Percentiles rank a stretch among this genome's conserved stretches.
Evolutionary conservation across 2,329 filamentous ascomycete species (phyloP).

Genomic region (Monilinia polystroma): DNA sequence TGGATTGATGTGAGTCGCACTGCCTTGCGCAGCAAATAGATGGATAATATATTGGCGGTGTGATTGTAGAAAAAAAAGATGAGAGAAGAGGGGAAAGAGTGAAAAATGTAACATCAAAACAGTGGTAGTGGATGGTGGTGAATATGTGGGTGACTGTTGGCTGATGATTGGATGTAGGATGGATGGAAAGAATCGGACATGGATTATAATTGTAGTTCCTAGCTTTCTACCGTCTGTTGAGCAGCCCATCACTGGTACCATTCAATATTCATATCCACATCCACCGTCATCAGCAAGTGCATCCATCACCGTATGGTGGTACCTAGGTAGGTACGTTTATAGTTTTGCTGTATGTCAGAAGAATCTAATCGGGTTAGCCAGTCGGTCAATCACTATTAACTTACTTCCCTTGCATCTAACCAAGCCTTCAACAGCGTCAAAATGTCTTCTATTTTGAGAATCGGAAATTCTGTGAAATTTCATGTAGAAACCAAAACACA

Average conservation of each 20-base stretch:
- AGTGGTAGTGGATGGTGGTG: not conserved
- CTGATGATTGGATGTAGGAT: conserved; percentile 2
- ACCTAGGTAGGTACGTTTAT: not conserved
- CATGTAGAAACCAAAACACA: not conserved
- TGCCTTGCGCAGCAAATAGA: conserved; percentile 17
- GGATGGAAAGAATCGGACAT: conserved; percentile 6
- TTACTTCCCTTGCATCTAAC: not conserved
- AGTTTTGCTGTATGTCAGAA: conserved; percentile 11
- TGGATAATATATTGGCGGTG: conserved; percentile 4
- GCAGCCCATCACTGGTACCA: not conserved
- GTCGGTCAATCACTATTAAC: conserved; percentile 13
- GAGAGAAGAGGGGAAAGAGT: conserved; percentile 1
- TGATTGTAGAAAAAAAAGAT: conserved; percentile 12
- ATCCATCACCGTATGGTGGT: conserved; percentile 6
- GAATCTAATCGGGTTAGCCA: conserved; percentile 13
- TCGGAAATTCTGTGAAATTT: not conserved
- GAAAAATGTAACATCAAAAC: not conserved
- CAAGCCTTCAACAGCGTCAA: not conserved
- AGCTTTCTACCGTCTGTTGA: not conserved
- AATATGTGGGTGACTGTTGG: not conserved
- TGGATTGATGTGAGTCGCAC: conserved; percentile 13
- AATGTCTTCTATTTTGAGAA: not conserved
- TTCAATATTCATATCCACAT: not conserved
- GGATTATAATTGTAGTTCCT: conserved; percentile 13
- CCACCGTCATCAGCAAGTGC: not conserved